Evolutionary conservation across 2,329 filamentous ascomycete species (phyloP), one percentile per base, ranked within the genome.

Genomic region (Dactylellina sp.): DNA sequence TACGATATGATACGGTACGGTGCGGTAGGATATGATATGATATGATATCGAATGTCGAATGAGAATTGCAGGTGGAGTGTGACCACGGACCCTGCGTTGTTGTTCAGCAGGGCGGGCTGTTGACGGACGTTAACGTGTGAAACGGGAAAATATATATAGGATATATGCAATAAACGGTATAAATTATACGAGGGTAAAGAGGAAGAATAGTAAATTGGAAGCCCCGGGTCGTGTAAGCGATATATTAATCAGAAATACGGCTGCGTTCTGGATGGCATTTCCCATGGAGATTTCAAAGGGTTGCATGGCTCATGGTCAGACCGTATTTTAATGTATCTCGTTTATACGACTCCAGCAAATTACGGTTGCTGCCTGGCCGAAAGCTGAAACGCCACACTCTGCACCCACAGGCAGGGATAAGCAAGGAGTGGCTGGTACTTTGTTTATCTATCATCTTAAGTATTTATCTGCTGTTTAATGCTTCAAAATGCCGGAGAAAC

Each of bases 361-460:
- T 52, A 14, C 50, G 20, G 60, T 49, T 56, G 61, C 61, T 65
- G 61, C 61, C 61, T 65, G 49, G 60, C 55, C 25, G 39, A n/a
- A 28, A 71, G 57, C 65, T 57, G 65, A 63, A 57, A 59, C 40
- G 66, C 66, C 59, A 72, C 66, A 63, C 60, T 64, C 37, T 44
- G n/a, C n/a, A n/a, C 18, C 35, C 59, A 28, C 49, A 28, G 18
- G 18, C 32, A 24, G 32, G 6, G 49, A 20, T 32, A 71, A 28
- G 53, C 65, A 61, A 70, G 65, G 49, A 57, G 65, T 71, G 57
- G 65, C 65, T 62, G 47, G 57, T 71, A 44, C 37, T 6, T 16
- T 14, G 11, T 7, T 11, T 24, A n/a, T 14, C 18, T 22, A 14
- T 47, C n/a, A n/a, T n/a, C n/a, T n/a, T 20, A 24, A 20, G 20